Evolutionary conservation across 768 basidiomycete species (phyloP).

Genomic region (Chalciporus piperatus): DNA sequence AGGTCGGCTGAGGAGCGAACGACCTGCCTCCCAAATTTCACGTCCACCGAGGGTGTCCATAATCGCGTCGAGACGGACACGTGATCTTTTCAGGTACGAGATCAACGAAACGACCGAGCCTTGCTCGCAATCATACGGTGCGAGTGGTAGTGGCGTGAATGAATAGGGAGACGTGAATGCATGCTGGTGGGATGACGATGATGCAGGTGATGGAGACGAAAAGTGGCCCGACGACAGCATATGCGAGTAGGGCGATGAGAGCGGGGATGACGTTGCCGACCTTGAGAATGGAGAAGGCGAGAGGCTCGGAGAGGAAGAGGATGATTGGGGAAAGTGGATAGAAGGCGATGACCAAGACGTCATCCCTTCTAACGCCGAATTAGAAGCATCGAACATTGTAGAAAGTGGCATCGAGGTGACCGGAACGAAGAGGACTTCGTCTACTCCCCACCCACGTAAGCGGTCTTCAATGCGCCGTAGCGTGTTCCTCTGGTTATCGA

Average conservation of each 20-base stretch:
- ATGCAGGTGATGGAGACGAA: slow-evolving; percentile 18
- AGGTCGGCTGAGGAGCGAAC: slow-evolving; percentile 49
- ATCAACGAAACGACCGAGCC: slow-evolving; percentile 24
- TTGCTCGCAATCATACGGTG: slow-evolving; percentile 27
- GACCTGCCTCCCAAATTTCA: slow-evolving; percentile 74
- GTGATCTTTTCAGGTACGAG: slow-evolving; percentile 27
- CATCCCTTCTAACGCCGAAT: slow-evolving; percentile 14
- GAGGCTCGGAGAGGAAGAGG: slow-evolving; percentile 30
- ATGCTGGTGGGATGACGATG: slow-evolving; percentile 25
- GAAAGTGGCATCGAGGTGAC: slow-evolving; percentile 21
- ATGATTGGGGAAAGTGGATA: slow-evolving; percentile 21
- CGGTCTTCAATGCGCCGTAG: slow-evolving; percentile 50
- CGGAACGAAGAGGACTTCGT: slow-evolving; percentile 68
- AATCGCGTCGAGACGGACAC: slow-evolving; percentile 65
- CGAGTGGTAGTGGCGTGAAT: slow-evolving; percentile 28
- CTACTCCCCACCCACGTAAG: slow-evolving; percentile 67
- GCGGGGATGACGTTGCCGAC: slow-evolving; percentile 30
- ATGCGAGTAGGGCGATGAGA: slow-evolving; percentile 29
- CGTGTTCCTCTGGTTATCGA: slow-evolving; percentile 39
- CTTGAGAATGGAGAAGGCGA: slow-evolving; percentile 34
- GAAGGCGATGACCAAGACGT: slow-evolving; percentile 27
- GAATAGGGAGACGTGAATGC: slow-evolving; percentile 30
- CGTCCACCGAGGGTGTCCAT: slow-evolving; percentile 82
- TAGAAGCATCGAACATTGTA: slow-evolving; percentile 22
- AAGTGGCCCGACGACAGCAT: slow-evolving; percentile 23